These are phyloP conservation scores for Graphilbum sp. DNA, from an alignment of 2,329 filamentous ascomycete species.

Conservation along the genomic window DNA sequence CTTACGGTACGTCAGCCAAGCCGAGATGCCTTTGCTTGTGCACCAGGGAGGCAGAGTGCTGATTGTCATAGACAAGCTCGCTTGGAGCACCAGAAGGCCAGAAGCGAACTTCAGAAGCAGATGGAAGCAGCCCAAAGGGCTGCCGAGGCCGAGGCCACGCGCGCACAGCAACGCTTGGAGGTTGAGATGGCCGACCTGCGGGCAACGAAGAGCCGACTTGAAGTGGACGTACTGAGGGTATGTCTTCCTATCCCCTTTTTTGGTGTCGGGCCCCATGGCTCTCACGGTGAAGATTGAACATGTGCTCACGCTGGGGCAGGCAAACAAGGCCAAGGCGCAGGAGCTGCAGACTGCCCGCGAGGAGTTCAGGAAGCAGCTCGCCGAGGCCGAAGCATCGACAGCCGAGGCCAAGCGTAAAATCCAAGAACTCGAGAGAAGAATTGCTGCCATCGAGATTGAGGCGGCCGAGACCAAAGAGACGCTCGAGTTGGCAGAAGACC, in stretches of 20 bases:
- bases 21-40: background rate
- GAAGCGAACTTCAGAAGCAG: conserved; percentile 6
- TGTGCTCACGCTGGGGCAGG: conserved; percentile 19
- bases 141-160: conserved; percentile 31
- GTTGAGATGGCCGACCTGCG: conserved; percentile 48
- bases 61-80: conserved; percentile 3
- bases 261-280: no score
- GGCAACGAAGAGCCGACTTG: conserved; percentile 41
- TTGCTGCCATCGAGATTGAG: conserved; percentile 11
- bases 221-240: conserved; percentile 46
- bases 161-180: conserved; percentile 32
- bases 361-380: conserved; percentile 26
- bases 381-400: conserved; percentile 10
- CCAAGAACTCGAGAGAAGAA: conserved; percentile 15
- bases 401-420: conserved; percentile 9
- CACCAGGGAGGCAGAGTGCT: background rate
- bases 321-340: conserved; percentile 40
- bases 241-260: background rate
- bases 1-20: conserved; percentile 15
- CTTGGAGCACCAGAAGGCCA: conserved; percentile 12
- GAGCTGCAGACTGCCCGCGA: conserved; percentile 42
- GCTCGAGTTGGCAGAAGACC: conserved; percentile 13
- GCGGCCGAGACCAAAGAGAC: conserved; percentile 10
- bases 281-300: no score
- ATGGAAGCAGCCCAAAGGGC: conserved; percentile 28